These are phyloP conservation scores for Digitaria exilis DNA, from an alignment of 202 grass and related monocot genomes.

Conservation along the genomic window DNA sequence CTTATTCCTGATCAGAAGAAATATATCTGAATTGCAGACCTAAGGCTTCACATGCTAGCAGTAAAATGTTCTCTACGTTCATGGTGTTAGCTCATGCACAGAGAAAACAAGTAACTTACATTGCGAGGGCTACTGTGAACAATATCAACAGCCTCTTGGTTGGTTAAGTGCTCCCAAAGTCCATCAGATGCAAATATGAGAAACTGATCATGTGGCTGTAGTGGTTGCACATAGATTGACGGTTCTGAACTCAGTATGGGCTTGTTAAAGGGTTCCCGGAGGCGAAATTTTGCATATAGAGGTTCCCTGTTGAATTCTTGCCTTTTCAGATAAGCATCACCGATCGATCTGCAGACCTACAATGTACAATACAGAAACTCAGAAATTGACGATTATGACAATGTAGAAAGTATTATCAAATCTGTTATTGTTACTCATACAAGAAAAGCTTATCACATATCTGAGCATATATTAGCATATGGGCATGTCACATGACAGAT, in stretches of 20 bases:
- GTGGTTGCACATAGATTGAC: slow-evolving; percentile 63
- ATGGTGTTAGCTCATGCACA: slow-evolving; percentile 4
- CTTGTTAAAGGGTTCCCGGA: slow-evolving; percentile 81
- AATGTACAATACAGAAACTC: slow-evolving; percentile 20
- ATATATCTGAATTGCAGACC: slow-evolving; percentile 3
- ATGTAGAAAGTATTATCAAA: background rate
- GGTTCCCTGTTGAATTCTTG: slow-evolving; percentile 91
- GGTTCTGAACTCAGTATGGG: slow-evolving; percentile 92
- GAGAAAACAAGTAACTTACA: slow-evolving; percentile 53
- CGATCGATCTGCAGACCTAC: slow-evolving; percentile 91
- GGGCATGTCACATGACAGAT: background rate
- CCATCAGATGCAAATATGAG: slow-evolving; percentile 98
- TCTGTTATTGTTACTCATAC: background rate
- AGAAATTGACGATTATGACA: slow-evolving; percentile 9
- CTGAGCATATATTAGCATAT: background rate
- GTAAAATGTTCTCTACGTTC: slow-evolving; percentile 10
- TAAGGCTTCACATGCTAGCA: background rate
- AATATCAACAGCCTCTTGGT: slow-evolving; percentile 98
- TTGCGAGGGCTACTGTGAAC: slow-evolving; percentile 62
- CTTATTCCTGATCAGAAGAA: background rate
- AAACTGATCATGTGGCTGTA: slow-evolving; percentile 86
- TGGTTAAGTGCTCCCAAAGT: slow-evolving; percentile 95
- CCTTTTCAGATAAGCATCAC: slow-evolving; percentile 89
- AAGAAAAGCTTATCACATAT: slow-evolving; percentile 8
- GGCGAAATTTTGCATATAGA: slow-evolving; percentile 73